phyloP scores from a whole-genome alignment of 176 grass and related monocot species.

The Tuctoria greenei region DNA sequence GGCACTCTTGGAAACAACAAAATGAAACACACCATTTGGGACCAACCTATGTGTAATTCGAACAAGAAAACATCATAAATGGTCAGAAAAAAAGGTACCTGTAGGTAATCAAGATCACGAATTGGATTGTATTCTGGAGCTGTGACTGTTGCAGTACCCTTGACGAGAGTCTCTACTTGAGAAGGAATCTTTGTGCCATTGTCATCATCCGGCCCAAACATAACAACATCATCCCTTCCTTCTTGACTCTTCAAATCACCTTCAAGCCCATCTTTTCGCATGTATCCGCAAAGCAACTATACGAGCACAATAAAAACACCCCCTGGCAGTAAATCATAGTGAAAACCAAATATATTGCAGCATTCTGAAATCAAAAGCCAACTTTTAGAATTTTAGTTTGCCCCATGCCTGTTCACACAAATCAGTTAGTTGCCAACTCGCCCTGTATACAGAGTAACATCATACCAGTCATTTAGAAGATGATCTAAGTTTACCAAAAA shows the following conservation, averaged over 20 bases:
- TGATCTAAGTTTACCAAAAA: background rate
- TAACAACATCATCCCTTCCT: slow-evolving; percentile 34
- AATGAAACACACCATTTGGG: no score
- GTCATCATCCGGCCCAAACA: slow-evolving; percentile 55
- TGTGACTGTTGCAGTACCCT: slow-evolving; percentile 55
- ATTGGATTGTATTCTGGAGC: slow-evolving; percentile 77
- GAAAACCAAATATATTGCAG: slow-evolving; percentile 79
- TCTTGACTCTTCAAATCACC: slow-evolving; percentile 42
- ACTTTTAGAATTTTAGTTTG: slow-evolving; percentile 13
- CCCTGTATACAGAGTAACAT: background rate
- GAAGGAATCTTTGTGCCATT: slow-evolving; percentile 64
- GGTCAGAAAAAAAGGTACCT: slow-evolving; percentile 49
- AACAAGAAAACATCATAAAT: background rate
- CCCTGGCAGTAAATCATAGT: slow-evolving; percentile 97
- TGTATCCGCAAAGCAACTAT: slow-evolving; percentile 76
- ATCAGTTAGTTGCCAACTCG: background rate
- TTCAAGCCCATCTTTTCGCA: slow-evolving; percentile 47
- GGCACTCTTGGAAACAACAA: no score
- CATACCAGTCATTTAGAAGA: background rate
- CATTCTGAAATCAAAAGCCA: slow-evolving; percentile 3
- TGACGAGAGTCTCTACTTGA: slow-evolving; percentile 62
- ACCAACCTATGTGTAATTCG: background rate
- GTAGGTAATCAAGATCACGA: slow-evolving; percentile 91
- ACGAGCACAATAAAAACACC: slow-evolving; percentile 85
- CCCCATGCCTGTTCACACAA: background rate